These are phyloP conservation scores for Paecilomyces sp. DNA, from an alignment of 2,329 filamentous ascomycete genomes.

Conservation along the genomic window DNA sequence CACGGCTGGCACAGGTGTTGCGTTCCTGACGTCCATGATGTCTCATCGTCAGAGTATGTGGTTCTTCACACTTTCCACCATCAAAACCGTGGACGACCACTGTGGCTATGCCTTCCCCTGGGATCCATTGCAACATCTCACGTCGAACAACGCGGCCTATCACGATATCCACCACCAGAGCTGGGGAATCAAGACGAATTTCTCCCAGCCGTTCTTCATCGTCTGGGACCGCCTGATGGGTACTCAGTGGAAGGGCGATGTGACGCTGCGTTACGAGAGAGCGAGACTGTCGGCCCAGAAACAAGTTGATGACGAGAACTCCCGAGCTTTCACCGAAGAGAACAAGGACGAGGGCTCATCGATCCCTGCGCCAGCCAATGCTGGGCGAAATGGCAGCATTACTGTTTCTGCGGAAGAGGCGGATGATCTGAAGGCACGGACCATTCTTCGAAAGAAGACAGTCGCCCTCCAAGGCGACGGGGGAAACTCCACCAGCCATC, in stretches of 20 bases:
- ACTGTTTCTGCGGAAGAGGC: not conserved
- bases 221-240: conserved; percentile 83
- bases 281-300: conserved; percentile 50
- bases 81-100: conserved; percentile 97
- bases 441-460: not conserved
- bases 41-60: conserved; percentile 77
- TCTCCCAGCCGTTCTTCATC: conserved; percentile 60
- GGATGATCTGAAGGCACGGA: not conserved
- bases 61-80: conserved; percentile 81
- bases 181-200: conserved; percentile 82
- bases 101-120: conserved; percentile 94
- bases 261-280: conserved; percentile 52
- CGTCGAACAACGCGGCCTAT: conserved; percentile 91
- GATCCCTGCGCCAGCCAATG: not conserved
- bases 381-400: not conserved
- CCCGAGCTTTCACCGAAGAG: conserved; percentile 12
- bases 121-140: conserved; percentile 87
- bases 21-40: conserved; percentile 75
- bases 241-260: conserved; percentile 74
- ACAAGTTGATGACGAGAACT: conserved; percentile 45
- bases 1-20: conserved; percentile 77
- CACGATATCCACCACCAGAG: conserved; percentile 98
- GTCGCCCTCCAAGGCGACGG: not conserved
- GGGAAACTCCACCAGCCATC: not conserved
- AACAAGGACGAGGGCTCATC: not conserved